These are phyloP conservation scores for Candolleomyces eurysporus DNA, from an alignment of 768 basidiomycete species.

Conservation along the genomic window DNA sequence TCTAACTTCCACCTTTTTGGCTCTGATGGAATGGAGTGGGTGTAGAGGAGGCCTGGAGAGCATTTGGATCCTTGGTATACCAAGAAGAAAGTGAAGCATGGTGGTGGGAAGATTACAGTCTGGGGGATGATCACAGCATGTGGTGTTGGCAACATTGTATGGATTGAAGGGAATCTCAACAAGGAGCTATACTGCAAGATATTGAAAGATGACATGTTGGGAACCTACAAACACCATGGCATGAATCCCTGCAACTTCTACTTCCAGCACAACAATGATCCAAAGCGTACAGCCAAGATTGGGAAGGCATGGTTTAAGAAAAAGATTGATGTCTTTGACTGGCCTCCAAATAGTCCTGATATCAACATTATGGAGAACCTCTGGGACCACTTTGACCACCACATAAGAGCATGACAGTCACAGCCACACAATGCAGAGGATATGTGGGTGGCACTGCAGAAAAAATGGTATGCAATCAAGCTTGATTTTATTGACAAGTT, in stretches of 20 bases:
- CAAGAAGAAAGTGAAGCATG: constrained; percentile 31
- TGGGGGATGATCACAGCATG: constrained; percentile 32
- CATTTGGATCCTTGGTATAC: constrained; percentile 17
- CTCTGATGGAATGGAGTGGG: constrained; percentile 30
- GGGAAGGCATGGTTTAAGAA: constrained; percentile 27
- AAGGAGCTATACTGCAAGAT: constrained; percentile 23
- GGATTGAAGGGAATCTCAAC: constrained; percentile 32
- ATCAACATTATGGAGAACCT: constrained; percentile 34
- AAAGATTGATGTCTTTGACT: constrained; percentile 23
- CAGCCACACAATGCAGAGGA: constrained; percentile 18
- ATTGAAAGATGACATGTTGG: constrained; percentile 24
- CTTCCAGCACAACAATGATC: constrained; percentile 38
- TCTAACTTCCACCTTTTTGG: constrained; percentile 30
- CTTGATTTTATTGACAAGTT: constrained; percentile 3
- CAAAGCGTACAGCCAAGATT: constrained; percentile 31
- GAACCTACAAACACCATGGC: constrained; percentile 20
- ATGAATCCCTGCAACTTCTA: constrained; percentile 14
- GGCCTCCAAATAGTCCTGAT: constrained; percentile 32
- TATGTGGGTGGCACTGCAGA: constrained; percentile 20
- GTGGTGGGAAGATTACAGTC: constrained; percentile 32
- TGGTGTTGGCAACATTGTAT: constrained; percentile 24
- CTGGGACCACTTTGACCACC: constrained; percentile 26
- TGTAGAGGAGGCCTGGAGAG: constrained; percentile 27
- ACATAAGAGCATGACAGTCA: constrained; percentile 10
- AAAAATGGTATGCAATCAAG: constrained; percentile 16